Evolutionary conservation across 345 rosid genomes (phyloP), one percentile per base, ranked within the genome.

Genomic region (Brassica juncea): DNA sequence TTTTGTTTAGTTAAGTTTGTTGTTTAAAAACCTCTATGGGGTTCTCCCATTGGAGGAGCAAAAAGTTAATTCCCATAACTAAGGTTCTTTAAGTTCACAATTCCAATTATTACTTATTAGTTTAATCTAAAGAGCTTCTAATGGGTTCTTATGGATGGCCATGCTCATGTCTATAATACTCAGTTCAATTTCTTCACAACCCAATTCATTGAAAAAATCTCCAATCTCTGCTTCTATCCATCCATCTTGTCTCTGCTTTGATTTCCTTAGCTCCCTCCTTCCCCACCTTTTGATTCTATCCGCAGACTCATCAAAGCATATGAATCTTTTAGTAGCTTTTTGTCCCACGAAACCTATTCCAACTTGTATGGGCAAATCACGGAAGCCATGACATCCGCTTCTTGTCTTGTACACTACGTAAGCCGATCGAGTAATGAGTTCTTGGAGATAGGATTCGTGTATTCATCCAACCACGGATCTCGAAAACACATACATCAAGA

Each of bases 181-280:
- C 16, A 75, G 19, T 12, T 54, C 55, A 49, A 75, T 55, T 30
- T 75, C 71, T 5, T 54, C 71, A n/a, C 10, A 21, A 64, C 58
- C 76, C 28, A 66, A 60, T 63, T 75, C 72, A 66, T 66, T 66
- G 42, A 25, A 75, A 11, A 75, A 75, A 19, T 75, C 79, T 2
- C 79, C 79, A 35, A 75, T 52, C 39, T 75, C 37, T 54, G 79
- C 72, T 31, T 75, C 79, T 10, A 75, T 75, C 79, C 79, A 75
- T 12, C 79, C 79, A 66, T 75, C 79, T 37, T 58, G 5, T n/a
- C 78, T 75, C 57, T 3, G 27, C 72, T 49, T 27, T 8, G 77
- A 42, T 72, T n/a, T 61, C 76, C 15, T 39, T 6, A 58, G 28
- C 68, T 72, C 76, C 28, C 30, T 60, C 37, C 16, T 42, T 71